These are phyloP conservation scores for Boletus sensibilis DNA, from an alignment of 768 basidiomycete genomes.

Conservation along the genomic window DNA sequence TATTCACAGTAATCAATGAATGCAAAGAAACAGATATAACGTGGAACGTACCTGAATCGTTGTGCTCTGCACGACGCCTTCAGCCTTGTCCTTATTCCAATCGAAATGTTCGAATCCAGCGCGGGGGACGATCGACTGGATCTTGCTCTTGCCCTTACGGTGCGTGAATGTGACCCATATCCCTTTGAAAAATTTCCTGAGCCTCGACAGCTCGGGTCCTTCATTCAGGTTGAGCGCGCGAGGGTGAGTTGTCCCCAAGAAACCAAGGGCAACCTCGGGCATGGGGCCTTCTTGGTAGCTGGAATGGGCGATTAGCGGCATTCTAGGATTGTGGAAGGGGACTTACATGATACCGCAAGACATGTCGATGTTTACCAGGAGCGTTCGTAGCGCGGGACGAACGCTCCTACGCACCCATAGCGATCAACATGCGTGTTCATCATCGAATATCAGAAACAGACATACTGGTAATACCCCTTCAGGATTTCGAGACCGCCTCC, in stretches of 20 bases:
- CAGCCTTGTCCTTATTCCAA: conserved; percentile 32
- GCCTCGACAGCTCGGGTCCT: conserved; percentile 27
- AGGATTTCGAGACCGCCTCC: conserved; percentile 43
- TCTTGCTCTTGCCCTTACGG: conserved; percentile 31
- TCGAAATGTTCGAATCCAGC: conserved; percentile 43
- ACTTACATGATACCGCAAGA: conserved; percentile 47
- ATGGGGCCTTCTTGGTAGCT: conserved; percentile 30
- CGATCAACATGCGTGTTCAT: not conserved
- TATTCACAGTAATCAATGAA: conserved; percentile 21
- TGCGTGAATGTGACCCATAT: conserved; percentile 34
- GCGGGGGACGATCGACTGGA: conserved; percentile 36
- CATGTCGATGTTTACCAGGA: conserved; percentile 49
- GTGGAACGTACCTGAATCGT: conserved; percentile 40
- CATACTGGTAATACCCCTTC: conserved; percentile 52
- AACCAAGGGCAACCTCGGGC: conserved; percentile 32
- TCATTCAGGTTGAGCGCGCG: conserved; percentile 32
- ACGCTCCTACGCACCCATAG: conserved; percentile 38
- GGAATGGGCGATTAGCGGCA: not conserved
- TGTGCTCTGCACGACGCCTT: conserved; percentile 18
- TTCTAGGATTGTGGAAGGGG: not conserved
- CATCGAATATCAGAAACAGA: not conserved
- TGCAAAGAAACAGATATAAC: not conserved
- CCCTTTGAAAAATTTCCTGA: conserved; percentile 41
- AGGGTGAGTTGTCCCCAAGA: conserved; percentile 25
- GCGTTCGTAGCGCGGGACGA: conserved; percentile 39